Base-by-base conservation (phyloP, 2,329 filamentous ascomycete species). In the Elsinoe arachidis region DNA sequence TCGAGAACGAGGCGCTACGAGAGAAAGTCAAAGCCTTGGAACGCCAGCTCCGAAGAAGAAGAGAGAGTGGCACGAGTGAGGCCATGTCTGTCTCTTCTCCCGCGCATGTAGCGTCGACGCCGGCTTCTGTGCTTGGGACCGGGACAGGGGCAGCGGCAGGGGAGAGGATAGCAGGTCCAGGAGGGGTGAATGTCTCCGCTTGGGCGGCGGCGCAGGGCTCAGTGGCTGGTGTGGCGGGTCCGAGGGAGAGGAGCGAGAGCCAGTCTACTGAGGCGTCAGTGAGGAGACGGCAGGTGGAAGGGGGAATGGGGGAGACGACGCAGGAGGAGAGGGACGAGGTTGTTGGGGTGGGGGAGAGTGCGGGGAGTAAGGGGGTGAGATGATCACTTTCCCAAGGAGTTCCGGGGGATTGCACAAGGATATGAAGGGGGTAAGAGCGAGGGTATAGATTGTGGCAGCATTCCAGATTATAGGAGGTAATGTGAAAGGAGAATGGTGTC, bases 11-110 rank as follows among this genome's bases (percentile, higher is more conserved):
- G 49, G 61, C 64, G 37, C 63, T 78, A 58, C 73, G 75, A 61
- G 71, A 74, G 61, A 69, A 74, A 56, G 76, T 78, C n/a, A 68
- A 73, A 54, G 72, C 75, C 55, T 62, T 78, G 53, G 76, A 78
- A 62, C 68, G 71, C 26, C 68, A 70, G 59, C 67, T 78, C 58
- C 68, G 64, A 59, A 68, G 67, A 7, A 59, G 69, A 43, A 62
- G 67, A 4, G 64, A 67, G 53, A 65, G 62, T 57, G 67, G 65
- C 51, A 63, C 66, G 66, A 64, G 72, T 61, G 49, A 47, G 17
- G 35, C 26, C 3, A 30, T 30, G 26, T 30, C 26, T 30, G 4
- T 57, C n/a, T 35, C 30, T n/a, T 41, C 26, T 49, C 23, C 17
- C 2, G 39, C n/a, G 15, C 30, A 58, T 4, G 55, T 57, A 35